Conservation (phyloP, 805 yeast species). For the Saccharomycopsis microspora region DNA sequence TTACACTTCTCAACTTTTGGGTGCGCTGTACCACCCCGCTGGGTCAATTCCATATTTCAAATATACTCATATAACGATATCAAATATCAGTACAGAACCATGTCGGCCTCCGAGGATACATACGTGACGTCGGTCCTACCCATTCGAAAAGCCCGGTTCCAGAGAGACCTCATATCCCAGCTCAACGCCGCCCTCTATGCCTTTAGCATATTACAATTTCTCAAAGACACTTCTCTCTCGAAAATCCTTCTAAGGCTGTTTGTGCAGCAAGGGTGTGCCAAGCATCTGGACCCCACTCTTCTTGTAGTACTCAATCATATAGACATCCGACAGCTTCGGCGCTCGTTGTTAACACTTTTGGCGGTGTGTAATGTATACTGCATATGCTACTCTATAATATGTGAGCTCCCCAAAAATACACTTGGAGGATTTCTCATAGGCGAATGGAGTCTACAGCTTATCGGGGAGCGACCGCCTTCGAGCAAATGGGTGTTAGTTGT, state of each 20-base stretch:
- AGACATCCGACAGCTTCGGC: background rate
- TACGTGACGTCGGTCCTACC: too few species aligned
- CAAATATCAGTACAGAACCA: too few species aligned
- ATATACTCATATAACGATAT: too few species aligned
- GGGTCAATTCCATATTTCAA: too few species aligned
- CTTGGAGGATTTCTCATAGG: slow-evolving; percentile 8
- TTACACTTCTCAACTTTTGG: too few species aligned
- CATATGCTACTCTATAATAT: background rate
- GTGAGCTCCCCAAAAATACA: slow-evolving; percentile 3
- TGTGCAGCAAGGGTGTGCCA: background rate
- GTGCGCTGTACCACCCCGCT: too few species aligned
- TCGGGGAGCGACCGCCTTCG: slow-evolving; percentile 11
- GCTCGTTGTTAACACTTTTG: background rate
- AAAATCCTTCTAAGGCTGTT: slow-evolving; percentile 8
- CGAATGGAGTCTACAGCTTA: slow-evolving; percentile 8
- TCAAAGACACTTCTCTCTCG: slow-evolving; percentile 13
- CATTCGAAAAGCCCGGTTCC: background rate
- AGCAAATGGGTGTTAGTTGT: slow-evolving; percentile 4
- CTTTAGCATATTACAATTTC: slow-evolving; percentile 8
- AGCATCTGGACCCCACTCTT: slow-evolving; percentile 1
- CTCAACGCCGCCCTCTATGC: slow-evolving; percentile 5
- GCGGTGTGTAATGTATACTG: slow-evolving; percentile 9
- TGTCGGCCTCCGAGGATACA: too few species aligned
- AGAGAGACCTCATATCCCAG: slow-evolving; percentile 2
- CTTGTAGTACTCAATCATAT: background rate